These are phyloP conservation scores for Leccinum fibrillosum DNA, from an alignment of 768 basidiomycete genomes.

Conservation along the genomic window DNA sequence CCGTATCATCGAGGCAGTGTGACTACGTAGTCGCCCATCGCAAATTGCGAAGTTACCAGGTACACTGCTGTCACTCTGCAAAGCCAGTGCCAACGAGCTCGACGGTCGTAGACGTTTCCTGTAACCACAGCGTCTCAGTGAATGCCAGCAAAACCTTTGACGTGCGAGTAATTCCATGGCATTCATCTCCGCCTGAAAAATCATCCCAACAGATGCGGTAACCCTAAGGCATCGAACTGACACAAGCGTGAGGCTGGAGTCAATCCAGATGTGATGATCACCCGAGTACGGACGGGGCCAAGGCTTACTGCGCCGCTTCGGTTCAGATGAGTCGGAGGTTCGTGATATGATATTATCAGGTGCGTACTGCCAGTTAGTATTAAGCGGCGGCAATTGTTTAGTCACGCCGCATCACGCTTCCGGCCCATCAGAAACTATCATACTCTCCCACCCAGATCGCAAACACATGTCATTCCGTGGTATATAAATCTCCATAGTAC, in stretches of 20 bases:
- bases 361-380: too few relatives aligned
- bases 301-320: not conserved
- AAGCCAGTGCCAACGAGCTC: not conserved
- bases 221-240: too few relatives aligned
- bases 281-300: too few relatives aligned
- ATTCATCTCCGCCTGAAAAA: not conserved
- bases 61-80: not conserved
- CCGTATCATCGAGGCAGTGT: not conserved
- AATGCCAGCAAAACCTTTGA: not conserved
- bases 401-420: not conserved
- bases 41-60: too few relatives aligned
- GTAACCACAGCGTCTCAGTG: not conserved
- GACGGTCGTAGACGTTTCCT: not conserved
- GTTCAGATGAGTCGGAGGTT: not conserved
- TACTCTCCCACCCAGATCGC: not conserved
- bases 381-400: not conserved
- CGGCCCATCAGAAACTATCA: not conserved
- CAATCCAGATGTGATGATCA: too few relatives aligned
- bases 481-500: slow-evolving; percentile 2
- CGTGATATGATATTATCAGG: too few relatives aligned
- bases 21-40: too few relatives aligned
- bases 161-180: not conserved
- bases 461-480: slow-evolving; percentile 9
- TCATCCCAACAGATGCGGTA: not conserved
- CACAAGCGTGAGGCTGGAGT: too few relatives aligned